Evolutionary conservation across 1,284 basidiomycete genomes (phyloP).

Genomic region (Leccinum solheimii): DNA sequence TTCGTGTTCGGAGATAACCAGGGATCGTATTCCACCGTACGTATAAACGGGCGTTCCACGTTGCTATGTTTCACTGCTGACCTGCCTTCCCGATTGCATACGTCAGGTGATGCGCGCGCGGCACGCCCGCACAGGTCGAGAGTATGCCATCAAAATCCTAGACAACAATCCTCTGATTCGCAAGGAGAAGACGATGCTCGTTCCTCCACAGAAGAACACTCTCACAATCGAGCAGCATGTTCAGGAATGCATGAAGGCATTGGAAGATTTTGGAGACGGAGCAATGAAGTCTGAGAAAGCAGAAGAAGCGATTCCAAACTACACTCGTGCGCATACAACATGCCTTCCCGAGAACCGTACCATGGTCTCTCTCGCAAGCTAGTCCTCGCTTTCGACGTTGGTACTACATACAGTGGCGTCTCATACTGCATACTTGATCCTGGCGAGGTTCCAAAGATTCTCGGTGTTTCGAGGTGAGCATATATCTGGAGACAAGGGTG

Average conservation of each 20-base stretch:
- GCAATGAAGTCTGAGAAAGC: too few relatives aligned
- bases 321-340: slow-evolving; percentile 9
- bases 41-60: slow-evolving; percentile 23
- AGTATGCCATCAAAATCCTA: slow-evolving; percentile 76
- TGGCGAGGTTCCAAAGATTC: slow-evolving; percentile 46
- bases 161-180: slow-evolving; percentile 73
- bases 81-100: slow-evolving; percentile 6
- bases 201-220: slow-evolving; percentile 64
- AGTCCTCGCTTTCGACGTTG: slow-evolving; percentile 50
- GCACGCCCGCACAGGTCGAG: slow-evolving; percentile 55
- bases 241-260: too few relatives aligned
- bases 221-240: too few relatives aligned
- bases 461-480: slow-evolving; percentile 42
- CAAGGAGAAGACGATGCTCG: slow-evolving; percentile 59
- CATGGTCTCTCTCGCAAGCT: slow-evolving; percentile 39
- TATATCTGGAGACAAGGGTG: neutral
- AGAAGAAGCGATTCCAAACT: too few relatives aligned
- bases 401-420: slow-evolving; percentile 51
- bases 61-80: neutral
- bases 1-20: slow-evolving; percentile 70
- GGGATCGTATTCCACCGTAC: slow-evolving; percentile 75
- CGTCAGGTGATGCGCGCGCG: slow-evolving; percentile 61
- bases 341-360: slow-evolving; percentile 33
- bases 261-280: too few relatives aligned
- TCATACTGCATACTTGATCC: slow-evolving; percentile 48